Conservation (phyloP, 2,329 filamentous ascomycete species). For the Paraphoma sp. region DNA sequence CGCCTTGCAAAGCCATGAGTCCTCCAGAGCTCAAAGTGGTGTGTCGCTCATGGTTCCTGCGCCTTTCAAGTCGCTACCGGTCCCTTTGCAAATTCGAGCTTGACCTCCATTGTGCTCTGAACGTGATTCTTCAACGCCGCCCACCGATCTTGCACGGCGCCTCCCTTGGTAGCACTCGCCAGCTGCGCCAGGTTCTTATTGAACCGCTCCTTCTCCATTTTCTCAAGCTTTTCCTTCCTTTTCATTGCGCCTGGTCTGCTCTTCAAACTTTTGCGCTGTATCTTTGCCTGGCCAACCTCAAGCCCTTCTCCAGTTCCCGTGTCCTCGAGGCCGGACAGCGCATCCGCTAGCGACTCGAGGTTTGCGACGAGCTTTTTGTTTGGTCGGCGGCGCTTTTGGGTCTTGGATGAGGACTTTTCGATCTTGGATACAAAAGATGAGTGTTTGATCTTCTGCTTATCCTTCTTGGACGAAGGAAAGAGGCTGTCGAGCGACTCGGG, state of each 20-base stretch:
- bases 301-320: conserved; percentile 34
- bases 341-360: conserved; percentile 78
- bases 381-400: conserved; percentile 70
- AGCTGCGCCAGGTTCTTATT: conserved; percentile 81
- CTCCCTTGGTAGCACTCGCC: conserved; percentile 43
- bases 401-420: conserved; percentile 64
- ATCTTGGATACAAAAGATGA: conserved; percentile 80
- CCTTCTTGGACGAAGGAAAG: conserved; percentile 78
- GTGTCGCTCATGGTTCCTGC: too few relatives aligned
- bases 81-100: conserved; percentile 69
- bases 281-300: conserved; percentile 62
- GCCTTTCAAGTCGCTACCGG: conserved; percentile 2
- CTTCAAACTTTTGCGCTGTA: conserved; percentile 73
- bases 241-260: conserved; percentile 78
- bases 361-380: conserved; percentile 80
- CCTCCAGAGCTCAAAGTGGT: too few relatives aligned
- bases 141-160: conserved; percentile 62
- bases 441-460: conserved; percentile 84
- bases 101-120: conserved; percentile 86
- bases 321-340: conserved; percentile 70
- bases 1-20: too few relatives aligned
- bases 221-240: conserved; percentile 80
- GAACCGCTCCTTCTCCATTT: conserved; percentile 83
- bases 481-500: conserved; percentile 47
- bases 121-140: conserved; percentile 84